A percentile compares a stretch with the other conserved stretches of the same genome.
These are phyloP conservation scores for Hypseocharis bilobata DNA, from an alignment of 441 rosid species.

Conservation along the genomic window DNA sequence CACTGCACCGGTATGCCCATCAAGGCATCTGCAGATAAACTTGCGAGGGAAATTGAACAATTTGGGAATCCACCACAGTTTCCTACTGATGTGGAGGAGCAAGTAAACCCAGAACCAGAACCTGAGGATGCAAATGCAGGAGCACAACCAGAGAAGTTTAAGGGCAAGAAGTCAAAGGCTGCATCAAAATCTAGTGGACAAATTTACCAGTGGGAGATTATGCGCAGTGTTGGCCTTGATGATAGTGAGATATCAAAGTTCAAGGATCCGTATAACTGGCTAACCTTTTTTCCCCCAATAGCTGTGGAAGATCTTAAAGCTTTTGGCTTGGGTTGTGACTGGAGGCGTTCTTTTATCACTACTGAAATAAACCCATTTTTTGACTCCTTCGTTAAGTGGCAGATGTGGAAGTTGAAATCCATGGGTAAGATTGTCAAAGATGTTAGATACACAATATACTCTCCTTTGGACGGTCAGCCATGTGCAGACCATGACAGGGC, in stretches of 20 bases:
- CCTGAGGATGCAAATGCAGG: constrained; percentile 27
- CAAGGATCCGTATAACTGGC: constrained; percentile 70
- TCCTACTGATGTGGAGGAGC: constrained; percentile 32
- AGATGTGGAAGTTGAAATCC: constrained; percentile 72
- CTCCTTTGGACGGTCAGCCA: constrained; percentile 90
- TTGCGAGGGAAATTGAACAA: constrained; percentile 54
- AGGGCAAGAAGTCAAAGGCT: constrained; percentile 75
- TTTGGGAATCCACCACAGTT: constrained; percentile 78
- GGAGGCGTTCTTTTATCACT: constrained; percentile 84
- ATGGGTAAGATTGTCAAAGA: constrained; percentile 85
- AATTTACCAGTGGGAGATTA: constrained; percentile 80
- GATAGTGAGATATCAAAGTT: constrained; percentile 60
- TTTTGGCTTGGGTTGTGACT: constrained; percentile 84
- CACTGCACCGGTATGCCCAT: constrained; percentile 95
- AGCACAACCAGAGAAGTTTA: constrained; percentile 44
- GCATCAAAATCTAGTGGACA: constrained; percentile 70
- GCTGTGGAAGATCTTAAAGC: constrained; percentile 76
- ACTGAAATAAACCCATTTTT: constrained; percentile 70
- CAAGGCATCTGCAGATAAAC: constrained; percentile 89
- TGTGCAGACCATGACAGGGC: constrained; percentile 96
- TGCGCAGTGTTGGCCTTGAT: constrained; percentile 72
- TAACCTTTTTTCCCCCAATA: constrained; percentile 62
- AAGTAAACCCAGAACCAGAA: constrained; percentile 20
- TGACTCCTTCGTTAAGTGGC: constrained; percentile 79
- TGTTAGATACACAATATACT: constrained; percentile 62